phyloP scores from a whole-genome alignment of 805 yeast species.

The Wickerhamomyces queroliae region DNA sequence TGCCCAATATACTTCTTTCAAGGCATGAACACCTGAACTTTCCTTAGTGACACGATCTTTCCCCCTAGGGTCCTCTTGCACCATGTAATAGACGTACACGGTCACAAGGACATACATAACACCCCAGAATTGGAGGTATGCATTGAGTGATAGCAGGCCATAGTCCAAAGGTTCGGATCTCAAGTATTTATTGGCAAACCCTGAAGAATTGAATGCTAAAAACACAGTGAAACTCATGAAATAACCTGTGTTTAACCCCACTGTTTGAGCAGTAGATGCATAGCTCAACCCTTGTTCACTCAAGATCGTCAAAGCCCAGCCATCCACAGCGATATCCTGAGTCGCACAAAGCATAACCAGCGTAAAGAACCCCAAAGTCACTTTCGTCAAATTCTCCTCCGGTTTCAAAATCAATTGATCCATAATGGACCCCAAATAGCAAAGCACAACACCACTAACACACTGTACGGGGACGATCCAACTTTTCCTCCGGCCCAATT shows the following conservation, averaged over 20 bases:
- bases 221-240: slow-evolving; percentile 89
- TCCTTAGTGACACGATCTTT: background rate
- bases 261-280: slow-evolving; percentile 96
- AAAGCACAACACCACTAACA: slow-evolving; percentile 64
- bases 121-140: slow-evolving; percentile 78
- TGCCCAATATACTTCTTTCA: slow-evolving; percentile 52
- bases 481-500: slow-evolving; percentile 75
- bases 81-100: slow-evolving; percentile 44
- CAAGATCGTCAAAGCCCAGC: slow-evolving; percentile 93
- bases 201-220: slow-evolving; percentile 84
- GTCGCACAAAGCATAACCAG: slow-evolving; percentile 91
- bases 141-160: slow-evolving; percentile 69
- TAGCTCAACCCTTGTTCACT: slow-evolving; percentile 74
- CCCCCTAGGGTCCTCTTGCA: slow-evolving; percentile 62
- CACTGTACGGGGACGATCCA: slow-evolving; percentile 95
- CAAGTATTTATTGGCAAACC: slow-evolving; percentile 83
- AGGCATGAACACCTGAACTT: slow-evolving; percentile 4
- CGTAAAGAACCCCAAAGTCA: slow-evolving; percentile 69
- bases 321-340: slow-evolving; percentile 98
- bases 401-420: slow-evolving; percentile 47
- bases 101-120: slow-evolving; percentile 65
- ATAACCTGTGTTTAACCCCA: slow-evolving; percentile 91
- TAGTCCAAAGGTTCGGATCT: slow-evolving; percentile 51
- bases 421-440: slow-evolving; percentile 56
- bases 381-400: slow-evolving; percentile 38